Conservation (phyloP, 768 basidiomycete species). For the Boletus rubropictus region DNA sequence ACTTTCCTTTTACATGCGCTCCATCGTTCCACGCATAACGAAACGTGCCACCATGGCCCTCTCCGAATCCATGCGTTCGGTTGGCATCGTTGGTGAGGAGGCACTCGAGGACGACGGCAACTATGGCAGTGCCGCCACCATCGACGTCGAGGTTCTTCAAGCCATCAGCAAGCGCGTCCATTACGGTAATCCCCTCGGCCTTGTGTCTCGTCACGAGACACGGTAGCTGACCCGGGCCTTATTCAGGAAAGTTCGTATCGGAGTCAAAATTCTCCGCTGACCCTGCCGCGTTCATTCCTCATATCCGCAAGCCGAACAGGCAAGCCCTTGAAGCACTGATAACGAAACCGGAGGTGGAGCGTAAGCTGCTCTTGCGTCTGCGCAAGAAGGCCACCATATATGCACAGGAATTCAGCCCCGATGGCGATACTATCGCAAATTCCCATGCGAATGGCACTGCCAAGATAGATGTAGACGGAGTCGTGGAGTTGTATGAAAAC, state of each 20-base stretch:
- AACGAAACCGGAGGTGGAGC: conserved; percentile 96
- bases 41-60: conserved; percentile 61
- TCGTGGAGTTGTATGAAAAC: conserved; percentile 89
- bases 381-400: conserved; percentile 77
- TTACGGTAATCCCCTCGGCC: conserved; percentile 61
- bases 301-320: conserved; percentile 77
- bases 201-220: background rate
- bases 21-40: conserved; percentile 88
- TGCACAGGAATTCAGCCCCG: conserved; percentile 77
- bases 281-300: conserved; percentile 86
- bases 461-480: conserved; percentile 90
- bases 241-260: conserved; percentile 93
- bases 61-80: conserved; percentile 57
- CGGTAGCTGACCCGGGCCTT: conserved; percentile 1
- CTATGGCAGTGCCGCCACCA: conserved; percentile 90
- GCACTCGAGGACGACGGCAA: conserved; percentile 93
- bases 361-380: conserved; percentile 72
- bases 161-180: conserved; percentile 98
- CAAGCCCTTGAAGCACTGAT: conserved; percentile 79
- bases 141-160: conserved; percentile 95
- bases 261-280: conserved; percentile 92
- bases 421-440: conserved; percentile 47
- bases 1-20: conserved; percentile 78
- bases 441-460: conserved; percentile 30
- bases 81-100: conserved; percentile 59